Conservation (phyloP, 2,329 filamentous ascomycete genomes). For the Madurella fahalii region DNA sequence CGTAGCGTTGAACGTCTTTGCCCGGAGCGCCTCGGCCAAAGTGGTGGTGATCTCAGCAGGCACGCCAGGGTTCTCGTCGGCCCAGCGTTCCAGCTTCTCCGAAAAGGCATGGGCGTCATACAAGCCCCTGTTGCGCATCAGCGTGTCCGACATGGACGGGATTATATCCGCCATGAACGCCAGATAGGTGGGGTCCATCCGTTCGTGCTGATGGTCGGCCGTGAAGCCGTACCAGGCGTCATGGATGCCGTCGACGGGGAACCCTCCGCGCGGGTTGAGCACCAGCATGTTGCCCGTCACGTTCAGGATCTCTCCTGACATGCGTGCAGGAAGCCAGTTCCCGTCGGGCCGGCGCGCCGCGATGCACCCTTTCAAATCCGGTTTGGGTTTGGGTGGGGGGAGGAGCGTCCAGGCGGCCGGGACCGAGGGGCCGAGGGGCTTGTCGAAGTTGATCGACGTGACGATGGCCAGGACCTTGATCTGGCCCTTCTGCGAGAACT, state of each 20-base stretch:
- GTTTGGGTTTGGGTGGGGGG: conserved; percentile 23
- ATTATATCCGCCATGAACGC: conserved; percentile 28
- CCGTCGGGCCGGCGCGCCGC: conserved; percentile 18
- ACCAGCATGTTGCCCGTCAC: conserved; percentile 17
- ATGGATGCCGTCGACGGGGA: conserved; percentile 20
- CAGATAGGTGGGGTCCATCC: conserved; percentile 26
- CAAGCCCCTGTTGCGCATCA: conserved; percentile 24
- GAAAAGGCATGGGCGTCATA: conserved; percentile 24
- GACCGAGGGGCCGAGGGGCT: conserved; percentile 21
- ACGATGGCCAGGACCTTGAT: conserved; percentile 23
- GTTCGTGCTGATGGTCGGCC: conserved; percentile 9
- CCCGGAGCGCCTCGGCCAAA: conserved; percentile 20
- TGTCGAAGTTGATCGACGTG: conserved; percentile 26
- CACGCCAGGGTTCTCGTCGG: conserved; percentile 23
- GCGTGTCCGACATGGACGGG: conserved; percentile 30
- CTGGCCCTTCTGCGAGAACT: conserved; percentile 20
- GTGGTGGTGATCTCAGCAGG: conserved; percentile 17
- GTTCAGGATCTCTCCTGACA: conserved; percentile 25
- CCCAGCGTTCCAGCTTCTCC: conserved; percentile 21
- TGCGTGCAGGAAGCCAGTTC: conserved; percentile 24
- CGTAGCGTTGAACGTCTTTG: conserved; percentile 19
- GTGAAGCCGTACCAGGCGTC: conserved; percentile 27
- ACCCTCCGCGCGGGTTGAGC: conserved; percentile 25
- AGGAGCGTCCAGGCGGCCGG: conserved; percentile 15
- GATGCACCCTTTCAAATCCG: conserved; percentile 23